phyloP scores from a whole-genome alignment of 1,139 yeast genomes.

The Scheffersomyces stambukii region DNA sequence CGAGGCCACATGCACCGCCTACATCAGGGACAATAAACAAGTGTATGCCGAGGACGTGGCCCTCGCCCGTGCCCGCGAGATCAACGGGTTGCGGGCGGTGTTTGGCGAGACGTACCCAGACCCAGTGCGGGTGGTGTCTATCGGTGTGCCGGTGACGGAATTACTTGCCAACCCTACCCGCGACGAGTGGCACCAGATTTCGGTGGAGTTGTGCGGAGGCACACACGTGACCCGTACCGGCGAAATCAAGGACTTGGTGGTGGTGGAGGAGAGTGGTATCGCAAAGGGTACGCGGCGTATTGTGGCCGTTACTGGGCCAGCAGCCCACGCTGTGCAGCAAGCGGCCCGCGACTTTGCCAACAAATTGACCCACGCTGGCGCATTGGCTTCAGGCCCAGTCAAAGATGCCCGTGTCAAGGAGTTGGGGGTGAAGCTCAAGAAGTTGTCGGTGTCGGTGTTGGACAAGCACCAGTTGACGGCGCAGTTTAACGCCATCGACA shows the following conservation, averaged over 20 bases:
- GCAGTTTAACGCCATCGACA: slow-evolving; percentile 74
- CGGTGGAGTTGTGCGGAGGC: slow-evolving; percentile 98
- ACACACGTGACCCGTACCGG: slow-evolving; percentile 92
- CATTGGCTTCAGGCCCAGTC: slow-evolving; percentile 57
- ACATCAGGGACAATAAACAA: slow-evolving; percentile 62
- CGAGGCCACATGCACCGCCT: slow-evolving; percentile 68
- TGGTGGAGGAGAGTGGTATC: slow-evolving; percentile 93
- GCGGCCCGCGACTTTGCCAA: slow-evolving; percentile 68
- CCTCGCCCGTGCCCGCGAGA: slow-evolving; percentile 65
- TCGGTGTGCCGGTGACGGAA: slow-evolving; percentile 87
- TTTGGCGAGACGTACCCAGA: slow-evolving; percentile 99
- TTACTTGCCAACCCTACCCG: slow-evolving; percentile 66
- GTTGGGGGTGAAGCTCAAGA: slow-evolving; percentile 78
- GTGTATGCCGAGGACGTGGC: slow-evolving; percentile 85
- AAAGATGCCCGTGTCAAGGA: slow-evolving; percentile 82
- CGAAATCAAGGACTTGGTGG: slow-evolving; percentile 86
- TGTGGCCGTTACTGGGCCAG: slow-evolving; percentile 92
- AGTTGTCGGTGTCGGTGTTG: slow-evolving; percentile 75
- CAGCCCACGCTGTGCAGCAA: slow-evolving; percentile 86
- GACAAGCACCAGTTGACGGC: slow-evolving; percentile 73
- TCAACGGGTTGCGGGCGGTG: slow-evolving; percentile 90
- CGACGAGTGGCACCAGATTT: slow-evolving; percentile 68
- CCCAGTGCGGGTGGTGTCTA: slow-evolving; percentile 96
- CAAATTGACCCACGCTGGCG: slow-evolving; percentile 54
- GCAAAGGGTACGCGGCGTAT: slow-evolving; percentile 98